A percentile compares a stretch with the other conserved stretches of the same genome.
Evolutionary conservation across 768 basidiomycete genomes (phyloP).

Genomic region (Holtermanniella nyarrowii): DNA sequence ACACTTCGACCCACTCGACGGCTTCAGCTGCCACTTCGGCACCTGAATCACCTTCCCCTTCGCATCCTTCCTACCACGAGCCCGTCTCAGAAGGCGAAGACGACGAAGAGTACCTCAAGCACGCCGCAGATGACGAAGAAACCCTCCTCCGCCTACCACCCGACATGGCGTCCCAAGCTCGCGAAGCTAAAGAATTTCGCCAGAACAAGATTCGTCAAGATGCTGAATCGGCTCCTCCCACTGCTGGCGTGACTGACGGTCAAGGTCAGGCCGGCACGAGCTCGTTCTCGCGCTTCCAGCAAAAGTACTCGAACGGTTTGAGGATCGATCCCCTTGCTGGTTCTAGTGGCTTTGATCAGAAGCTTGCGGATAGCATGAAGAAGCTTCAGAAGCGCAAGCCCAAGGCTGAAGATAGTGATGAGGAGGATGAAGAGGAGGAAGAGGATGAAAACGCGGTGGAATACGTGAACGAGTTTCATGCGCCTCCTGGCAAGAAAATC

Average conservation of each 20-base stretch:
- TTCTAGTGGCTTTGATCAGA: conserved; percentile 72
- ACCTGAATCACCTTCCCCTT: conserved; percentile 43
- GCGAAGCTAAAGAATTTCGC: conserved; percentile 75
- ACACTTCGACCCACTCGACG: conserved; percentile 31
- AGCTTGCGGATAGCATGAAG: conserved; percentile 54
- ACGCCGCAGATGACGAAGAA: conserved; percentile 69
- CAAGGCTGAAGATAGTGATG: conserved; percentile 34
- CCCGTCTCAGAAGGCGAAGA: conserved; percentile 95
- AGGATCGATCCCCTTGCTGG: conserved; percentile 75
- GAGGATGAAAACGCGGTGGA: conserved; percentile 43
- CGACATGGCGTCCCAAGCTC: conserved; percentile 50
- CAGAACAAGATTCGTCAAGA: conserved; percentile 61
- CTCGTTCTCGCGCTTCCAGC: background rate
- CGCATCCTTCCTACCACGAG: conserved; percentile 54
- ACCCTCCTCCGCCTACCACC: conserved; percentile 65
- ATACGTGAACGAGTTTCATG: conserved; percentile 55
- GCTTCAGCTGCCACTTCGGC: conserved; percentile 38
- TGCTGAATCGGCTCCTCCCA: conserved; percentile 35
- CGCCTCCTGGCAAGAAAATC: conserved; percentile 78
- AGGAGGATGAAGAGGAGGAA: conserved; percentile 41
- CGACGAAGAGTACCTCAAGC: conserved; percentile 49
- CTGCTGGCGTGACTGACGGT: background rate
- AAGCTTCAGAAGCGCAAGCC: conserved; percentile 37
- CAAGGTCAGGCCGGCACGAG: background rate
- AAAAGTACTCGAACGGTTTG: background rate